These are phyloP conservation scores for Geranium incanum DNA, from an alignment of 441 rosid genomes.

Conservation along the genomic window DNA sequence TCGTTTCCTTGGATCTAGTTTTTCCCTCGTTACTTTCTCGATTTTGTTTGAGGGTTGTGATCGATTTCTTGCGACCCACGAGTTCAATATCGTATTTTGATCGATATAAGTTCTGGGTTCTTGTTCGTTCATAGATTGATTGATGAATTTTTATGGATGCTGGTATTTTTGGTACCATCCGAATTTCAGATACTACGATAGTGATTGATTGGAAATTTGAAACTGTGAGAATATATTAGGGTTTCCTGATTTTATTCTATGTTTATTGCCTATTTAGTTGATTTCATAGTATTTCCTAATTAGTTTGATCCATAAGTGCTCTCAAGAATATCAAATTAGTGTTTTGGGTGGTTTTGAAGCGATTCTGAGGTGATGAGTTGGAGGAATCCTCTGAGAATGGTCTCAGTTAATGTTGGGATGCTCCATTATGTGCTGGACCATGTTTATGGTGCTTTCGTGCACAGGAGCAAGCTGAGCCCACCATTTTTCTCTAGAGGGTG, in stretches of 20 bases:
- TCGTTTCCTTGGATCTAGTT: neutral
- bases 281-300: too few species aligned
- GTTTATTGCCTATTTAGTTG: neutral
- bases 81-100: neutral
- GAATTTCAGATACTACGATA: neutral
- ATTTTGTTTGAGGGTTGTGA: neutral
- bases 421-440: slow-evolving; percentile 86
- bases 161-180: neutral
- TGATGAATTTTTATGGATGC: neutral
- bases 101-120: neutral
- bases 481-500: slow-evolving; percentile 92
- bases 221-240: too few species aligned
- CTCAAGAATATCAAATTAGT: neutral
- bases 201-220: neutral
- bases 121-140: neutral
- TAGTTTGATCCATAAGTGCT: too few species aligned
- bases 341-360: neutral
- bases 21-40: neutral
- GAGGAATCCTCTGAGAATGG: slow-evolving; percentile 41
- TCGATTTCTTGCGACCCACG: neutral
- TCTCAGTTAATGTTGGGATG: slow-evolving; percentile 68
- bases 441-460: slow-evolving; percentile 83
- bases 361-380: neutral
- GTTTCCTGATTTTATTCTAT: too few species aligned
- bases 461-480: slow-evolving; percentile 65